Evolutionary conservation across 805 yeast genomes (phyloP), one percentile per base, ranked within the genome.

Genomic region (Yarrowia osloensis): DNA sequence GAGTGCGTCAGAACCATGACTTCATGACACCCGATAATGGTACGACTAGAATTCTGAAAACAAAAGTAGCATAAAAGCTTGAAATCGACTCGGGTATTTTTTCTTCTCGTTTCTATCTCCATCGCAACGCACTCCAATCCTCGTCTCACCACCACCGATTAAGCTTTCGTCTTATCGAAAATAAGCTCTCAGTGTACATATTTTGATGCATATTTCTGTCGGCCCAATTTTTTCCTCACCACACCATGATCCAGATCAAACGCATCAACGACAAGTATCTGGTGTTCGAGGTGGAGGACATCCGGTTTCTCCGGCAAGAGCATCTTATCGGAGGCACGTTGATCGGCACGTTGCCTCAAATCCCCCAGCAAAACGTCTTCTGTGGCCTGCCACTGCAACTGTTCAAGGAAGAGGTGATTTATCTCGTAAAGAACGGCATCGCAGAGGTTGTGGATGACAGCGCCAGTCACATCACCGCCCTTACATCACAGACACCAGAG

Each of bases 291-390:
- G 70, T 88, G 0, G 82, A 81, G 0, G 84, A 81, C 62, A 80
- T 90, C 61, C 81, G 82, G 70, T 67, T 66, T 24, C 79, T 92
- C 7, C 80, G 98, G 24, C 79, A 77, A 54, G 67, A 80, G 2
- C 77, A 83, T 49, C 90, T 91, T 15, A 82, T 95, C 1, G 81
- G 86, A 24, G 99, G 99, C 0, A 85, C 88, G 1, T 79, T 94
- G 17, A 78, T 85, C 0, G 99, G 99, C 0, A 89, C 97, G 0
- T 78, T 95, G 33, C 90, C 97, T 0, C 82, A 86, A 55, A 91
- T 93, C n/a, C 95, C 98, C 1, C 99, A 95, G 75, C 99, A 94
- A 73, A 92, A 91, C 73, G 81, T 87, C n/a, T 89, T 93, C 72
- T 79, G 91, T 46, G 96, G 97, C 0, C 77, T 93, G 2, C 99